Base-by-base conservation (phyloP, 2,329 filamentous ascomycete genomes). In the Xylaria sp. region DNA sequence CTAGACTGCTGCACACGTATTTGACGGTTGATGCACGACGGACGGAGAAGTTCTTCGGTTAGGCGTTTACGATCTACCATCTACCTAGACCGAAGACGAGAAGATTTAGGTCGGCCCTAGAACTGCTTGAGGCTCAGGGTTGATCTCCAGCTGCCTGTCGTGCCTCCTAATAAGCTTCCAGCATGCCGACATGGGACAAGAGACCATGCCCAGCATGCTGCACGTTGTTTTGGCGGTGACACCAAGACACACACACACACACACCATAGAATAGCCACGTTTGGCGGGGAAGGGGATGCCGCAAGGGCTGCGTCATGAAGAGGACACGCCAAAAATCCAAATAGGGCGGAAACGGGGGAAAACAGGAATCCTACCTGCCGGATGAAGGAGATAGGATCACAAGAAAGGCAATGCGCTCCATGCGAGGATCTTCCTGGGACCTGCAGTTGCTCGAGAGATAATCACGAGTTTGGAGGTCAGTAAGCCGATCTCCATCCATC, bases 301-400 rank as follows among this genome's bases (percentile, higher is more conserved):
- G 44, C 55, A 61, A 59, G 18, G 54, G 17, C 57, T 60, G 56
- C 57, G 59, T 62, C 59, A 62, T 62, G 29, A 7, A 9, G 34
- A 39, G n/a, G 22, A 24, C 22, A 52, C 29, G 22, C 48, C 41
- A 24, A 41, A 53, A 19, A 34, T 56, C 21, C 16, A 39, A 49
- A 34, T 13, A 7, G 5, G 6, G 9, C 24, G 24, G 17, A 52
- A 49, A 47, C 42, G 41, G 19, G 24, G 42, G 29, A 50, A 18
- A 26, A 44, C 50, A 19, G 22, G 45, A 38, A 41, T 50, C 48
- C 37, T 38, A n/a, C 24, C n/a, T 7, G n/a, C 47, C 41, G 37
- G 34, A 29, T 49, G 29, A 43, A 22, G 39, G 41, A 21, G 40
- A 45, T 18, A 46, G 40, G 43, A 46, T 34, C 43, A 46, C 43